Evolutionary conservation across 768 basidiomycete genomes (phyloP).

Genomic region (Lentinula guzmanii): DNA sequence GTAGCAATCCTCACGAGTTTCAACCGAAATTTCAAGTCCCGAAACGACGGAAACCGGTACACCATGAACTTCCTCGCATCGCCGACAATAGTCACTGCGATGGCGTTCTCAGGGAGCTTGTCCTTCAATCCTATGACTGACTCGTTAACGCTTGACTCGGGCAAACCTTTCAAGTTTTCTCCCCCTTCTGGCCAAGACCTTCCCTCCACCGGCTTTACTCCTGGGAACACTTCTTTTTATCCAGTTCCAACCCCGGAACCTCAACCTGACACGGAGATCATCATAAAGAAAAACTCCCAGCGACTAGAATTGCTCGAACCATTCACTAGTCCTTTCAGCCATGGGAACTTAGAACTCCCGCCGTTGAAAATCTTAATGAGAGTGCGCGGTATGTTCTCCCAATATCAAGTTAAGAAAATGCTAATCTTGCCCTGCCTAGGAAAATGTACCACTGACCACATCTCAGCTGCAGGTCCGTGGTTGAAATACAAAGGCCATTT

Average conservation of each 20-base stretch:
- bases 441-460: constrained; percentile 97
- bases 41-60: constrained; percentile 91
- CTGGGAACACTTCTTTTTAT: constrained; percentile 69
- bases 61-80: constrained; percentile 99
- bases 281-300: constrained; percentile 74
- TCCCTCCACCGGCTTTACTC: constrained; percentile 75
- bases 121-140: constrained; percentile 94
- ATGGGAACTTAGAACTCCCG: constrained; percentile 67
- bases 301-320: constrained; percentile 84
- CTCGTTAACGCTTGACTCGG: constrained; percentile 56
- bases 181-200: constrained; percentile 84
- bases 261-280: constrained; percentile 67
- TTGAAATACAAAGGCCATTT: constrained; percentile 98
- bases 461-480: constrained; percentile 98
- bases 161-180: constrained; percentile 75
- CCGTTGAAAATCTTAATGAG: constrained; percentile 80
- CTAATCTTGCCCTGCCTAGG: not conserved
- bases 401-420: not conserved
- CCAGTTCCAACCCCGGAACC: constrained; percentile 72
- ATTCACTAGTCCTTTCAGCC: constrained; percentile 72
- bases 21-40: constrained; percentile 85
- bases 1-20: constrained; percentile 94
- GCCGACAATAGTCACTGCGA: constrained; percentile 94
- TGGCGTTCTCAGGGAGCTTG: constrained; percentile 91
- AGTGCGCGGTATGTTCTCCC: constrained; percentile 62